Base-by-base conservation (phyloP, 768 basidiomycete genomes). In the Leccinum uliginosum region DNA sequence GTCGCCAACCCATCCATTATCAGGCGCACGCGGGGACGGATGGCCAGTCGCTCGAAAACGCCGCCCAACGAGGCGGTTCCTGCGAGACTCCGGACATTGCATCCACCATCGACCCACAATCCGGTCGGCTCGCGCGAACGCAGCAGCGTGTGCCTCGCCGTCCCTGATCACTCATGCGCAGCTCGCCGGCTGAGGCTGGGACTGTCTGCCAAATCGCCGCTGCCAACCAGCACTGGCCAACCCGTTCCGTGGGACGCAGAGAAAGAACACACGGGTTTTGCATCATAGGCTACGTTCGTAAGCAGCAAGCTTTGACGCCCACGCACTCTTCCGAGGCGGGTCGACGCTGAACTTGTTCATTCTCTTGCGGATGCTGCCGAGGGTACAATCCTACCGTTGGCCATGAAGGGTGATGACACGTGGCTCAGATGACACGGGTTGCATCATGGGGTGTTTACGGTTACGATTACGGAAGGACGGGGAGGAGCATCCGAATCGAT, bases 291-390 rank as follows among this genome's bases (percentile, higher is more conserved):
- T 26, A 53, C 46, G 30, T 68, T 62, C 11, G 55, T 60, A 14
- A 32, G 51, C 62, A 19, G 52, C 38, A 11, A 59, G 59, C 1
- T 63, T 48, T 26, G 58, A 65, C 27, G 49, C 51, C 29, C 59
- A 56, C 48, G 52, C 30, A 24, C 40, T 49, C 26, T 55, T 63
- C 53, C 49, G 49, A 47, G 53, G 40, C 10, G 14, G 19, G 21
- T 54, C 53, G 4, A 32, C 5, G 12, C 30, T 35, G 34, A 15
- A 17, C 34, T 8, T 0, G 8, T 55, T 54, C 6, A 48, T 58
- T 19, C 19, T 55, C 49, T 50, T 63, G 53, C 50, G 51, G 19
- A 26, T 43, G 30, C 59, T 59, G n/a, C 59, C 59, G 48, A 30
- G 50, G 47, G 56, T 4, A 7, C 12, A 21, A 14, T n/a, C 34